Percentiles rank a stretch among this genome's conserved stretches.
Evolutionary conservation across 164 flowering plant genomes (phyloP).

Genomic region (Stephania japonica): DNA sequence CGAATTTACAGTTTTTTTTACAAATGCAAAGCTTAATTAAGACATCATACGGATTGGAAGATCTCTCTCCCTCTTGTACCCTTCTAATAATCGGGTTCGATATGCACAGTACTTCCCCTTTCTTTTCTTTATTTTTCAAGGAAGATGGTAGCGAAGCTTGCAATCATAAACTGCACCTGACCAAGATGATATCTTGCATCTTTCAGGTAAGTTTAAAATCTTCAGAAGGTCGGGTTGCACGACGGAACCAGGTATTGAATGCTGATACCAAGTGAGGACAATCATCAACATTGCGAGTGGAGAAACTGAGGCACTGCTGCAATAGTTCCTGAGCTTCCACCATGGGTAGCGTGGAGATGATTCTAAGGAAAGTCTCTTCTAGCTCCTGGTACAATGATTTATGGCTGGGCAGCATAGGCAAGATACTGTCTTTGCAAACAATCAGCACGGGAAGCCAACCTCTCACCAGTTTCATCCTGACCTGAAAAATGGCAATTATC

Average conservation of each 20-base stretch:
- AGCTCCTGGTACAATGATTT: constrained; percentile 58
- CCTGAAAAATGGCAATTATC: constrained; percentile 34
- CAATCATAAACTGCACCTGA: neutral
- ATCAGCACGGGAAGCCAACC: constrained; percentile 94
- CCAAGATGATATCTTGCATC: neutral
- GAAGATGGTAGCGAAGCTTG: neutral
- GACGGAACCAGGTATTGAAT: constrained; percentile 93
- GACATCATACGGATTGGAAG: neutral
- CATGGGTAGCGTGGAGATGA: constrained; percentile 89
- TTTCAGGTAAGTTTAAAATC: constrained; percentile 1
- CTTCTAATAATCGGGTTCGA: neutral
- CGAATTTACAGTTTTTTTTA: neutral
- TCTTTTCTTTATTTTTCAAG: neutral
- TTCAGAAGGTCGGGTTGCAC: constrained; percentile 47
- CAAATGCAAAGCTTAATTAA: neutral
- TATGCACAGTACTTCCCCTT: neutral
- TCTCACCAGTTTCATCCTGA: constrained; percentile 71
- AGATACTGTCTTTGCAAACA: constrained; percentile 58
- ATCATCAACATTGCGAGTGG: constrained; percentile 85
- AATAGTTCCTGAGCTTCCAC: constrained; percentile 68
- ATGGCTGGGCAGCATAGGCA: constrained; percentile 36
- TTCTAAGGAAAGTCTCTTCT: constrained; percentile 71
- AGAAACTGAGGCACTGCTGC: constrained; percentile 83
- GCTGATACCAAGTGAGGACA: constrained; percentile 82
- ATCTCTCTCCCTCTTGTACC: neutral